Evolutionary conservation across 2,329 filamentous ascomycete genomes (phyloP).

Genomic region (Leptoxyphium fumago): DNA sequence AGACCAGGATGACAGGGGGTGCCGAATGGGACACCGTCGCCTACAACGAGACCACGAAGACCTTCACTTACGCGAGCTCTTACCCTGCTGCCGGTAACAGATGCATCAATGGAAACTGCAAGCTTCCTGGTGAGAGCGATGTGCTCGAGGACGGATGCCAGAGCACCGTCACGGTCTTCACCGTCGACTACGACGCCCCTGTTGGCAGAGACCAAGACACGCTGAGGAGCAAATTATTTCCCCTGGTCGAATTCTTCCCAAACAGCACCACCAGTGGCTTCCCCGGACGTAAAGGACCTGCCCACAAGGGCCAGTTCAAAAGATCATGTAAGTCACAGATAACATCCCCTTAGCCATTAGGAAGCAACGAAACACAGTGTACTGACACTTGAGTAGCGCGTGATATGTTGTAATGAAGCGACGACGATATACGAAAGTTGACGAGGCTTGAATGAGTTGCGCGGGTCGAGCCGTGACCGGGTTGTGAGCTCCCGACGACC

Average conservation of each 20-base stretch:
- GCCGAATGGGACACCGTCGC: slow-evolving; percentile 33
- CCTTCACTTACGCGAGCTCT: slow-evolving; percentile 30
- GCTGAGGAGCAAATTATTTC: not conserved
- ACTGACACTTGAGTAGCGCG: no score
- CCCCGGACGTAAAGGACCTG: not conserved
- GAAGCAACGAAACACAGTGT: no score
- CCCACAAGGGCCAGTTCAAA: not conserved
- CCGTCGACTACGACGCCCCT: slow-evolving; percentile 37
- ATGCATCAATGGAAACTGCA: slow-evolving; percentile 39
- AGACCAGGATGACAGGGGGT: slow-evolving; percentile 35
- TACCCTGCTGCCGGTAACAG: slow-evolving; percentile 29
- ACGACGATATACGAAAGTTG: no score
- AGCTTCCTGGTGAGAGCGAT: slow-evolving; percentile 36
- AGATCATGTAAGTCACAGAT: not conserved
- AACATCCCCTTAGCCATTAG: no score
- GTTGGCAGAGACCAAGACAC: slow-evolving; percentile 10
- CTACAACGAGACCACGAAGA: slow-evolving; percentile 28
- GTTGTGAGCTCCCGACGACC: no score
- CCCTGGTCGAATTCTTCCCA: not conserved
- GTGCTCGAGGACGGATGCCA: slow-evolving; percentile 30
- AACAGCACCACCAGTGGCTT: not conserved
- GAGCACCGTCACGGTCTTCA: slow-evolving; percentile 31
- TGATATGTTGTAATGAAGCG: no score
- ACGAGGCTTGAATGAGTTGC: no score
- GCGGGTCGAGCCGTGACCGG: no score